phyloP scores from a whole-genome alignment of 306 rosid genomes.

The Vigna unguiculata region DNA sequence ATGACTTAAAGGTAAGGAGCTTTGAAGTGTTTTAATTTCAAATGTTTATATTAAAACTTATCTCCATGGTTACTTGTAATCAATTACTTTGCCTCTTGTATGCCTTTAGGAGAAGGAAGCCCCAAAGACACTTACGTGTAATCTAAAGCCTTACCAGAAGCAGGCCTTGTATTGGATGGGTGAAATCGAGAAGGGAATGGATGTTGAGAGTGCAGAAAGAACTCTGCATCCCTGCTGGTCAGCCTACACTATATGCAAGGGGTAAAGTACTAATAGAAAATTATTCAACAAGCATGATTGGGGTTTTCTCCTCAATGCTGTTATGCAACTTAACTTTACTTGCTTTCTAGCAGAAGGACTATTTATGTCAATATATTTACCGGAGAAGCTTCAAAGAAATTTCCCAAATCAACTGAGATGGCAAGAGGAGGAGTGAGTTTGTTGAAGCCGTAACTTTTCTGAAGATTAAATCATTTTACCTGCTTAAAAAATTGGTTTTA shows the following conservation, averaged over 20 bases:
- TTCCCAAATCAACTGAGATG: slow-evolving; percentile 77
- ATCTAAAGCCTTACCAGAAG: slow-evolving; percentile 84
- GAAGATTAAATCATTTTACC: neutral
- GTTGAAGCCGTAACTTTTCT: slow-evolving; percentile 10
- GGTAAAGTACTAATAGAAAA: slow-evolving; percentile 54
- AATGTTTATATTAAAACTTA: neutral
- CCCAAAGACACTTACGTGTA: slow-evolving; percentile 61
- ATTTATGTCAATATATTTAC: slow-evolving; percentile 80
- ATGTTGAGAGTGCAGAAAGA: slow-evolving; percentile 58
- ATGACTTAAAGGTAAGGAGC: slow-evolving; percentile 68
- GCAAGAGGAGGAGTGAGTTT: slow-evolving; percentile 95
- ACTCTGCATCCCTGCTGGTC: slow-evolving; percentile 95
- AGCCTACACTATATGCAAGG: slow-evolving; percentile 69
- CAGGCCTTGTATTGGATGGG: slow-evolving; percentile 93
- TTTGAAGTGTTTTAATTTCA: slow-evolving; percentile 6
- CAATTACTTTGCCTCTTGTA: neutral
- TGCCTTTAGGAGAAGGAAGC: slow-evolving; percentile 75
- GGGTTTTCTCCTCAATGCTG: neutral
- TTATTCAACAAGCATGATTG: slow-evolving; percentile 4
- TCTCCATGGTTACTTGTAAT: slow-evolving; percentile 9
- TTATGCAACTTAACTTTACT: slow-evolving; percentile 2
- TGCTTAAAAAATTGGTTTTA: neutral
- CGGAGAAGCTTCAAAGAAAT: slow-evolving; percentile 70
- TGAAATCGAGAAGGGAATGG: slow-evolving; percentile 71
- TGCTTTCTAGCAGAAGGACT: slow-evolving; percentile 58